A percentile compares a stretch with the other conserved stretches of the same genome.
Conservation (phyloP, 139 green algal genomes). For the Chlamydomonas eustigma region DNA sequence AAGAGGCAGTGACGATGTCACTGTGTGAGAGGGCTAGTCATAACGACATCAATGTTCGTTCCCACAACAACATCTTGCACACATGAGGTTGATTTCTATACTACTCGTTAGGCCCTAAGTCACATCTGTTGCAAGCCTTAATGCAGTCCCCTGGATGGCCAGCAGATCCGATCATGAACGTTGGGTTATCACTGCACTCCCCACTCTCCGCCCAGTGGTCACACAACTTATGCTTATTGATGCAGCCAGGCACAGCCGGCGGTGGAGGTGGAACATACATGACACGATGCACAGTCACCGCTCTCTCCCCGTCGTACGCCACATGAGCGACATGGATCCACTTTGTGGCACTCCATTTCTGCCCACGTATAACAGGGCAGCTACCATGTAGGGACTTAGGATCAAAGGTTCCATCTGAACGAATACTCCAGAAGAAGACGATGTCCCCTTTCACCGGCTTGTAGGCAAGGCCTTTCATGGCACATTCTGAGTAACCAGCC, state of each 20-base stretch:
- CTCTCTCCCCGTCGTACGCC: not conserved
- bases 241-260: slow-evolving; percentile 29
- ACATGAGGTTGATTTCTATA: too few relatives aligned
- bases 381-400: slow-evolving; percentile 37
- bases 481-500: slow-evolving; percentile 37
- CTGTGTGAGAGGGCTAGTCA: too few relatives aligned
- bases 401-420: slow-evolving; percentile 4
- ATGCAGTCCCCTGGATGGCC: slow-evolving; percentile 15
- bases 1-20: too few relatives aligned
- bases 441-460: slow-evolving; percentile 48
- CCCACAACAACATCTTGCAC: too few relatives aligned
- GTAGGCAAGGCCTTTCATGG: slow-evolving; percentile 43
- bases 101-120: slow-evolving; percentile 9
- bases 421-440: not conserved
- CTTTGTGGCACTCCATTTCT: slow-evolving; percentile 50
- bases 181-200: slow-evolving; percentile 29
- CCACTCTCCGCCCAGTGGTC: slow-evolving; percentile 28
- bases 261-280: slow-evolving; percentile 39
- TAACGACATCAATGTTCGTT: too few relatives aligned
- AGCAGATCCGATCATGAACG: slow-evolving; percentile 25
- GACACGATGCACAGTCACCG: not conserved
- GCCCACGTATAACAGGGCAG: slow-evolving; percentile 45
- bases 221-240: slow-evolving; percentile 31
- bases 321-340: slow-evolving; percentile 23
- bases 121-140: slow-evolving; percentile 16